Evolutionary conservation across 2,329 filamentous ascomycete species (phyloP).

Genomic region (Aureobasidium sp.): DNA sequence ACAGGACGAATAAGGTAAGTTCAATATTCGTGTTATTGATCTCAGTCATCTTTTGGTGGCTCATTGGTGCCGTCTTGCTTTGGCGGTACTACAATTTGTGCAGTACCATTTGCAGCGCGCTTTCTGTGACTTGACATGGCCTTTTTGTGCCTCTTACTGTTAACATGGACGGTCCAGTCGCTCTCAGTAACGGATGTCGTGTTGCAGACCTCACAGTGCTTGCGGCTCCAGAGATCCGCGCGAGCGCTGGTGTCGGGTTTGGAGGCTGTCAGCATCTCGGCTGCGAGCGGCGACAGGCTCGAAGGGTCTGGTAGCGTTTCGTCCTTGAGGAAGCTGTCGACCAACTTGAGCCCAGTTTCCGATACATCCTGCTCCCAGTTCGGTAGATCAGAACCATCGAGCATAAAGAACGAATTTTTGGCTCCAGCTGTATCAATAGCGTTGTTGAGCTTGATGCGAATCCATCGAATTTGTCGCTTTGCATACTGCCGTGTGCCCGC

Average conservation of each 20-base stretch:
- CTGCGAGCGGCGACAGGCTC: conserved; percentile 50
- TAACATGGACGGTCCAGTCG: conserved; percentile 52
- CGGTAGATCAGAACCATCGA: conserved; percentile 68
- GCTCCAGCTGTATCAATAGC: conserved; percentile 52
- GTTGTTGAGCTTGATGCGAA: conserved; percentile 71
- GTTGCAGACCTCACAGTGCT: conserved; percentile 65
- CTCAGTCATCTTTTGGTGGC: background rate
- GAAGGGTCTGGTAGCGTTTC: conserved; percentile 47
- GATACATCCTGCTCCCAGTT: conserved; percentile 59
- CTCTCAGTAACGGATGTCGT: conserved; percentile 48
- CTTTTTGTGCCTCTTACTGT: conserved; percentile 47
- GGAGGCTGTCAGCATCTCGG: conserved; percentile 51
- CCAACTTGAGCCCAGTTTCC: conserved; percentile 55
- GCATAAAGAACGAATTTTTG: conserved; percentile 59
- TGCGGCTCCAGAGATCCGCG: conserved; percentile 42
- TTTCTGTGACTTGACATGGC: conserved; percentile 21
- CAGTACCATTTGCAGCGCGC: background rate
- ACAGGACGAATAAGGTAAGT: too few species aligned
- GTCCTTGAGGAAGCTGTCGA: conserved; percentile 55
- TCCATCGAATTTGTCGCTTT: conserved; percentile 78
- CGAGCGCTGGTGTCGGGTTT: conserved; percentile 39
- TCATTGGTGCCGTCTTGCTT: background rate
- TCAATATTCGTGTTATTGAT: background rate
- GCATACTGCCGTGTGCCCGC: conserved; percentile 82
- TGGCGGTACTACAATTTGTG: background rate